phyloP scores from a whole-genome alignment of 2,329 filamentous ascomycete genomes.

The Apiospora malaysiana region DNA sequence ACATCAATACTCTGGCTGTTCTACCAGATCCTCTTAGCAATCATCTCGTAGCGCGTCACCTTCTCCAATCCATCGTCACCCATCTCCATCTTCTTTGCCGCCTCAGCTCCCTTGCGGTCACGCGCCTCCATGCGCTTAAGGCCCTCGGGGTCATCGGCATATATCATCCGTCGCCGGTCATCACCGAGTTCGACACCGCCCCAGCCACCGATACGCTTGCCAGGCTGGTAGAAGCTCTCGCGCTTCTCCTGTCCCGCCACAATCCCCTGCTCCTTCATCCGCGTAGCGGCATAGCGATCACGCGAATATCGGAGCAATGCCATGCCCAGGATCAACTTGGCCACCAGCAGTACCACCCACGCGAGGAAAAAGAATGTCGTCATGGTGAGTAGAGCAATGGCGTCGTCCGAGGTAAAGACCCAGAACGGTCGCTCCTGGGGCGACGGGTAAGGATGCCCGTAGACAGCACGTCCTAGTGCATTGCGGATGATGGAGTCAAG shows the following conservation, averaged over 20 bases:
- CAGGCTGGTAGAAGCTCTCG: conserved; percentile 69
- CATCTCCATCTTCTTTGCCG: conserved; percentile 53
- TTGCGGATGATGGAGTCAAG: conserved; percentile 80
- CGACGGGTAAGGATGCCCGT: conserved; percentile 59
- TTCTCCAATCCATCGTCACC: conserved; percentile 62
- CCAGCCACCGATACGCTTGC: conserved; percentile 79
- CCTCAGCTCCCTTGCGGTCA: conserved; percentile 67
- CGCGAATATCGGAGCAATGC: conserved; percentile 79
- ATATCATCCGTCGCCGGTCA: conserved; percentile 84
- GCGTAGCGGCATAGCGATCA: conserved; percentile 82
- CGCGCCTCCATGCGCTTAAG: conserved; percentile 66
- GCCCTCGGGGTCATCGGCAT: conserved; percentile 81
- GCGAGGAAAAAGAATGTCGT: conserved; percentile 82
- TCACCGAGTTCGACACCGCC: conserved; percentile 89
- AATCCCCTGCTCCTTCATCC: conserved; percentile 64
- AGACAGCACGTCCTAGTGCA: conserved; percentile 76
- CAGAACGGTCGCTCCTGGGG: conserved; percentile 51
- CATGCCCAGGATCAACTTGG: conserved; percentile 91
- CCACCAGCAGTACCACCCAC: conserved; percentile 83
- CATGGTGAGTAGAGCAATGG: conserved; percentile 81
- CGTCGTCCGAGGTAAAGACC: conserved; percentile 71
- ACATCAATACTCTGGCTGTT: not conserved
- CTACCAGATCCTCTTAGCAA: conserved; percentile 95
- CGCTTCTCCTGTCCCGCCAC: conserved; percentile 53
- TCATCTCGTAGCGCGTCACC: conserved; percentile 86